Base-by-base conservation (phyloP, 2,329 filamentous ascomycete species). In the Balansia obtecta region DNA sequence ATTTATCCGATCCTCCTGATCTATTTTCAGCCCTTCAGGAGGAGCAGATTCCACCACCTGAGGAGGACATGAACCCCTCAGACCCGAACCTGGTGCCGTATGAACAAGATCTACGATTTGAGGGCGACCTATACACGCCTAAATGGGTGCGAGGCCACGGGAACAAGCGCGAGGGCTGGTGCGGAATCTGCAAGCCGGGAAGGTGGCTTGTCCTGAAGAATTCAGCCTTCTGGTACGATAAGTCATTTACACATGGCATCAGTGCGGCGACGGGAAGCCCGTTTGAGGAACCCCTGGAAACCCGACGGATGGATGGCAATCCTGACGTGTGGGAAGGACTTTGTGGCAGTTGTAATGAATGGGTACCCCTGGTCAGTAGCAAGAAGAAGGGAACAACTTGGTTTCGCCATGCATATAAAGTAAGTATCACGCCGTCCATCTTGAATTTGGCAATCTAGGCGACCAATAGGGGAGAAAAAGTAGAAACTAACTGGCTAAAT, bases 371-470 rank as follows among this genome's bases (percentile, higher is more conserved):
- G 37, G 85, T 89, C 41, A 90, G 85, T 69, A 88, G 83, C 64
- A 91, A 91, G 71, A 91, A 91, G 73, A 90, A 91, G 70, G 86
- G 86, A n/a, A 94, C 87, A 1, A 90, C 87, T 3, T 94, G 87
- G 86, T 94, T 91, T 66, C 75, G 88, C 56, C 88, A 94, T 66
- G 86, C 87, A 45, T 93, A 93, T 71, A 93, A 91, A 77, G 85
- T 86, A 67, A 64, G 70, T 45, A 34, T 16, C 41, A 27, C 22
- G n/a, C n/a, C 9, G 30, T 4, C 11, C 3, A 18, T 46, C 13
- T 16, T 32, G n/a, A 3, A 9, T 48, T 33, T 3, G 22, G 11
- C 8, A 18, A 4, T 13, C 11, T 9, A 10, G 22, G 1, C 64
- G 56, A 6, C n/a, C 4, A 49, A n/a, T 12, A 18, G 13, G 12